Conservation (phyloP, 345 rosid genomes). For the Atalantia buxifolia region DNA sequence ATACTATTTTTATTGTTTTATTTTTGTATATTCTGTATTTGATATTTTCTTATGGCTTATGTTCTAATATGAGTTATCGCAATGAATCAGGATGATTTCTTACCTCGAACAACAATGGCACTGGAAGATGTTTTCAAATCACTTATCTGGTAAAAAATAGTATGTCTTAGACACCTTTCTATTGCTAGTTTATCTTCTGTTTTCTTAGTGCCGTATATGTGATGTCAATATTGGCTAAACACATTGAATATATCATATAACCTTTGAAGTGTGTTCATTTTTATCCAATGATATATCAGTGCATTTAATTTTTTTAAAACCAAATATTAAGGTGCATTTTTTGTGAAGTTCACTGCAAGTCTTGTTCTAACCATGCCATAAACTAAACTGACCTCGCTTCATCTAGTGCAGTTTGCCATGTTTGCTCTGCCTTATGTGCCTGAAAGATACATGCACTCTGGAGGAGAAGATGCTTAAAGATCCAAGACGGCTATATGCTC, state of each 20-base stretch:
- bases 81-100: slow-evolving; percentile 82
- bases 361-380: background rate
- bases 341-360: background rate
- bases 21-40: background rate
- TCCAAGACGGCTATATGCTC: slow-evolving; percentile 84
- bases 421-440: slow-evolving; percentile 74
- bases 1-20: too few relatives aligned
- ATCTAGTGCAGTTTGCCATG: slow-evolving; percentile 79
- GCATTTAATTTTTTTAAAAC: background rate
- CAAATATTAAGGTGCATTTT: background rate
- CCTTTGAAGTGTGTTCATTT: background rate
- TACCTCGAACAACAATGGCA: slow-evolving; percentile 86
- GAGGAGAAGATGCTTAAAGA: slow-evolving; percentile 83
- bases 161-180: slow-evolving; percentile 36
- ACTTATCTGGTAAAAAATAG: slow-evolving; percentile 72
- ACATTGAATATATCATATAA: background rate
- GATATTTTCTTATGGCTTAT: too few relatives aligned
- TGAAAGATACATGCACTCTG: slow-evolving; percentile 88
- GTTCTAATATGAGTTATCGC: slow-evolving; percentile 16
- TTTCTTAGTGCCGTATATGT: background rate
- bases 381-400: slow-evolving; percentile 16
- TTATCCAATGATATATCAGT: background rate
- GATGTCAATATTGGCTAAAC: background rate
- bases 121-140: slow-evolving; percentile 80
- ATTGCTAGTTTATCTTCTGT: background rate